Conservation (phyloP, 176 grass and related monocot genomes). For the Eragrostis curvula region DNA sequence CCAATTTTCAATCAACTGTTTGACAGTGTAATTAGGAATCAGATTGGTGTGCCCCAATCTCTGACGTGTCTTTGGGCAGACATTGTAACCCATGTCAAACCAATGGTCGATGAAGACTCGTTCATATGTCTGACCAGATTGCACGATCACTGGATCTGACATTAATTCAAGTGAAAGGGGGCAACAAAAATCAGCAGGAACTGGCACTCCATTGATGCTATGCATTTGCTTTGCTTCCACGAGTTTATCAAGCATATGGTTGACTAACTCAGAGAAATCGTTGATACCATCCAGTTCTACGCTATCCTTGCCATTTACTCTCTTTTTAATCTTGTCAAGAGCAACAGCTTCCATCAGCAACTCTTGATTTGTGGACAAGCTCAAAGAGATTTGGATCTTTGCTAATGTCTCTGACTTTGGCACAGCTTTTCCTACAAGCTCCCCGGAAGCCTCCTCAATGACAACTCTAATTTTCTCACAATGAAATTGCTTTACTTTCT, state of each 20-base stretch:
- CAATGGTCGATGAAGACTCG: constrained; percentile 73
- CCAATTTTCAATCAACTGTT: constrained; percentile 91
- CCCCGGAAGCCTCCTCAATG: constrained; percentile 40
- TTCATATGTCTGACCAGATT: constrained; percentile 83
- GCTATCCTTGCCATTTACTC: constrained; percentile 12
- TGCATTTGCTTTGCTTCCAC: constrained; percentile 59
- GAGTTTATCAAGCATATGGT: constrained; percentile 52
- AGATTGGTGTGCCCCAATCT: constrained; percentile 70
- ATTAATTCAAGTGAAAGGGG: constrained; percentile 79
- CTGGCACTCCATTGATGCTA: constrained; percentile 58
- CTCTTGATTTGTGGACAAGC: constrained; percentile 59
- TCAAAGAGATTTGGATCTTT: constrained; percentile 49
- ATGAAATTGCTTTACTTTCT: constrained; percentile 38
- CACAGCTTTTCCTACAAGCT: constrained; percentile 25
- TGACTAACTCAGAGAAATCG: constrained; percentile 35
- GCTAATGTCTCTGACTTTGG: constrained; percentile 45
- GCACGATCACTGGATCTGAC: constrained; percentile 90
- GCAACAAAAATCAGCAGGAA: constrained; percentile 86
- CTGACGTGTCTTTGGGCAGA: constrained; percentile 80
- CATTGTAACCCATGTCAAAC: constrained; percentile 77
- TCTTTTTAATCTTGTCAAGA: constrained; percentile 47
- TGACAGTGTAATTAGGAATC: constrained; percentile 93
- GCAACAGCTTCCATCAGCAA: constrained; percentile 57
- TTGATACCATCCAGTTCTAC: constrained; percentile 38
- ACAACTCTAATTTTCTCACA: constrained; percentile 38